Conservation (phyloP, 164 flowering plant genomes). For the Umbellularia californica region DNA sequence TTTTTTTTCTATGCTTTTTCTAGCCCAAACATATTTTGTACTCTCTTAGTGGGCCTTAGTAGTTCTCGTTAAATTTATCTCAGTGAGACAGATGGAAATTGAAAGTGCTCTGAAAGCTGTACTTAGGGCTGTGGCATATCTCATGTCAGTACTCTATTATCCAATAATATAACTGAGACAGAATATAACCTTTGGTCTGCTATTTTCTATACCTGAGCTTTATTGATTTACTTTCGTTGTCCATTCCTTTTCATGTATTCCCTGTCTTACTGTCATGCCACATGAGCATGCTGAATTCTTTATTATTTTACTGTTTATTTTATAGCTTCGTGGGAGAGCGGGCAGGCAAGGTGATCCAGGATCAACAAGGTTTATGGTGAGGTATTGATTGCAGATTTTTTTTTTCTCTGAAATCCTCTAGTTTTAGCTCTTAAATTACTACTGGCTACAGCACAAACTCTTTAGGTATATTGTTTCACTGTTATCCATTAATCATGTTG, state of each 20-base stretch:
- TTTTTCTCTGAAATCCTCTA: neutral
- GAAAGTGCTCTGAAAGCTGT: neutral
- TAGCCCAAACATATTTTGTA: neutral
- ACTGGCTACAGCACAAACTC: neutral
- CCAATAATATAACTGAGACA: neutral
- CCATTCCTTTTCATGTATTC: neutral
- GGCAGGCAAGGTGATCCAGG: conserved; percentile 99
- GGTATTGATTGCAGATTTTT: conserved; percentile 37
- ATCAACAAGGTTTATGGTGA: conserved; percentile 96
- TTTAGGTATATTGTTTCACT: neutral
- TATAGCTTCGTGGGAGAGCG: conserved; percentile 97
- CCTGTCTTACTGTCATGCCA: neutral
- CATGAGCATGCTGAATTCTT: neutral
- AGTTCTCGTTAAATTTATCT: neutral
- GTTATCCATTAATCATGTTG: neutral
- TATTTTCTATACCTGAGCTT: neutral
- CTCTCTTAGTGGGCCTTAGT: neutral
- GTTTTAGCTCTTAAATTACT: neutral
- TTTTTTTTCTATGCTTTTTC: neutral
- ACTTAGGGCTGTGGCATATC: neutral
- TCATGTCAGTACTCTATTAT: neutral
- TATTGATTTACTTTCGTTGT: neutral
- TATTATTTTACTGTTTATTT: conserved; percentile 5
- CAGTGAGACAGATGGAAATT: neutral
- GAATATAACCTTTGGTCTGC: neutral